These are phyloP conservation scores for Fagus crenata DNA, from an alignment of 306 rosid genomes.

Conservation along the genomic window DNA sequence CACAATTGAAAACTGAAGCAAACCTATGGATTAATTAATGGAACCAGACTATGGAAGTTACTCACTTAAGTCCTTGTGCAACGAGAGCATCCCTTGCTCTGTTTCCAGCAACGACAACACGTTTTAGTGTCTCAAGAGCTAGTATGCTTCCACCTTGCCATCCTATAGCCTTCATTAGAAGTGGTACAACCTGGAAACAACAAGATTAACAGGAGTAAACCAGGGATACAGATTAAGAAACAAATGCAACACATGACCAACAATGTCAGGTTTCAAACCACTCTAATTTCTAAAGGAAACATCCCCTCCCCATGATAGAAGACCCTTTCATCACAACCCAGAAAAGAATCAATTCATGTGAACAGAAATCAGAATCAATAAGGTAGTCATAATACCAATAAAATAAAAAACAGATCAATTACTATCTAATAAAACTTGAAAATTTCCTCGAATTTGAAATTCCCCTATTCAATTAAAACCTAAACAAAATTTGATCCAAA, in stretches of 20 bases:
- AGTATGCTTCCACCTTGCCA: slow-evolving; percentile 99
- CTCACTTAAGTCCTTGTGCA: slow-evolving; percentile 99
- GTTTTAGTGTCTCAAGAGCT: slow-evolving; percentile 97
- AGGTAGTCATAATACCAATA: background rate
- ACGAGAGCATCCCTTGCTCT: slow-evolving; percentile 99
- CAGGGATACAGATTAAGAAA: slow-evolving; percentile 15
- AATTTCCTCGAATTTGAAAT: background rate
- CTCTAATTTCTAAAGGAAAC: background rate
- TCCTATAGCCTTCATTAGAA: slow-evolving; percentile 97
- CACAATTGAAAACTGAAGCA: background rate
- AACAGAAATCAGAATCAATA: background rate
- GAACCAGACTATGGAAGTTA: slow-evolving; percentile 6
- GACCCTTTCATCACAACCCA: background rate
- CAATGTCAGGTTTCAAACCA: background rate
- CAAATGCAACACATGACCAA: background rate
- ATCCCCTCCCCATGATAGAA: background rate
- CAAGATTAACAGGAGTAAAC: slow-evolving; percentile 8
- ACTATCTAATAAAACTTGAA: background rate
- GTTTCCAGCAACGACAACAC: slow-evolving; percentile 99
- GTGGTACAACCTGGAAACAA: slow-evolving; percentile 83
- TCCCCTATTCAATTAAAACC: background rate
- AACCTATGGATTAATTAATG: background rate
- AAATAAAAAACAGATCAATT: background rate
- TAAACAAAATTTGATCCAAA: background rate
- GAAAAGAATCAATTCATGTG: background rate